These are phyloP conservation scores for Cydonia oblonga DNA, from an alignment of 331 rosid genomes.

Conservation along the genomic window DNA sequence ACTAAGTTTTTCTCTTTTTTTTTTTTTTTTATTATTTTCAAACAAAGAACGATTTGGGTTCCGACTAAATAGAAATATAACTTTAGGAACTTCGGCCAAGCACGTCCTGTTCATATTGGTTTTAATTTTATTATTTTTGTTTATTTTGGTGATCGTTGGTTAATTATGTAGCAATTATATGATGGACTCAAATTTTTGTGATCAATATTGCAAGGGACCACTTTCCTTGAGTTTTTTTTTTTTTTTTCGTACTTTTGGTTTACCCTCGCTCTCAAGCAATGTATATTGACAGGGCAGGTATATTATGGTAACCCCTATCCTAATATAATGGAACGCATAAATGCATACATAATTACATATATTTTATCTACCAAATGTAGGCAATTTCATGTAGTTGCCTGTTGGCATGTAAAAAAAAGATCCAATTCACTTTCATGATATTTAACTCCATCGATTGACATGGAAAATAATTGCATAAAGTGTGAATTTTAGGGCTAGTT, in stretches of 20 bases:
- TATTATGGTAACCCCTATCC: neutral
- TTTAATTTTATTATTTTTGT: no score
- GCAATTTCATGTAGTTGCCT: neutral
- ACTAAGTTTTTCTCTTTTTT: no score
- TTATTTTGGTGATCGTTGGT: neutral
- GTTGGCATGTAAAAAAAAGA: no score
- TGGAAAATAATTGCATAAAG: no score
- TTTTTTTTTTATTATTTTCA: neutral
- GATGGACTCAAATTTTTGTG: neutral
- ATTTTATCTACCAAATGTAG: no score
- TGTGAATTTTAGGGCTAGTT: neutral
- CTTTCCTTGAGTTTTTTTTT: neutral
- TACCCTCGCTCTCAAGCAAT: conserved; percentile 2
- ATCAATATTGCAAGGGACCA: neutral
- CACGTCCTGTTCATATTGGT: neutral
- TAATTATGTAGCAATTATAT: neutral
- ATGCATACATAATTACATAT: neutral
- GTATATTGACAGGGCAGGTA: neutral
- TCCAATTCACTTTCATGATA: neutral
- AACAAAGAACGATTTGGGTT: neutral
- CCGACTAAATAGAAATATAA: neutral
- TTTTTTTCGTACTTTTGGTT: neutral
- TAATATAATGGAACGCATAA: neutral
- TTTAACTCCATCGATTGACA: no score
- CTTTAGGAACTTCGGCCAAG: neutral